A percentile compares a stretch with the other conserved stretches of the same genome.
These are phyloP conservation scores for Penicillium atrosanguineum DNA, from an alignment of 495 filamentous ascomycete species.

Conservation along the genomic window DNA sequence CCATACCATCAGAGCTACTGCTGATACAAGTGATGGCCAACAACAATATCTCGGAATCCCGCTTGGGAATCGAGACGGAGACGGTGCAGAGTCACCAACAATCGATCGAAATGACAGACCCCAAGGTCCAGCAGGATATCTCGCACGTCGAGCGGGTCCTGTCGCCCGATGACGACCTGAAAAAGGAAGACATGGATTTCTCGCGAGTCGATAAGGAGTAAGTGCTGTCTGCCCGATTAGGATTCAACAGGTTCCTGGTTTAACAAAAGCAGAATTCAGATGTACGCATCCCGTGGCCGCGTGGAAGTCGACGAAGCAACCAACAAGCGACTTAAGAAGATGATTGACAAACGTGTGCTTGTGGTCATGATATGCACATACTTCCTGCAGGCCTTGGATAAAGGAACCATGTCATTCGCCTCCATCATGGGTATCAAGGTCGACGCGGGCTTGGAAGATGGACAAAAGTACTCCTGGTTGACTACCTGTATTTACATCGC, in stretches of 20 bases:
- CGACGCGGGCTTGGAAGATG: neutral
- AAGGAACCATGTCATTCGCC: conserved; percentile 67
- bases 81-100: neutral
- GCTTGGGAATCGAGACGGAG: conserved; percentile 8
- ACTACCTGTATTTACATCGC: conserved; percentile 54
- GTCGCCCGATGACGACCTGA: conserved; percentile 33
- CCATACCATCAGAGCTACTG: no score
- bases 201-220: conserved; percentile 57
- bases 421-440: conserved; percentile 66
- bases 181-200: conserved; percentile 51
- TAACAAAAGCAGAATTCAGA: conserved; percentile 38
- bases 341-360: conserved; percentile 56
- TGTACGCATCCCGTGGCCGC: conserved; percentile 51
- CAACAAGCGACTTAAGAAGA: conserved; percentile 46
- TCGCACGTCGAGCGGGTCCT: conserved; percentile 49
- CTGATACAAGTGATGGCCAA: conserved; percentile 5
- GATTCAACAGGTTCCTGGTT: neutral
- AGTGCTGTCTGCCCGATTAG: neutral
- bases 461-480: conserved; percentile 49
- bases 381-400: conserved; percentile 72
- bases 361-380: conserved; percentile 53
- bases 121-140: conserved; percentile 35
- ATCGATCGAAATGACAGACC: conserved; percentile 13
- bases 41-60: neutral
- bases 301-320: conserved; percentile 55